Evolutionary conservation across 306 rosid genomes (phyloP).

Genomic region (Cicer arietinum): DNA sequence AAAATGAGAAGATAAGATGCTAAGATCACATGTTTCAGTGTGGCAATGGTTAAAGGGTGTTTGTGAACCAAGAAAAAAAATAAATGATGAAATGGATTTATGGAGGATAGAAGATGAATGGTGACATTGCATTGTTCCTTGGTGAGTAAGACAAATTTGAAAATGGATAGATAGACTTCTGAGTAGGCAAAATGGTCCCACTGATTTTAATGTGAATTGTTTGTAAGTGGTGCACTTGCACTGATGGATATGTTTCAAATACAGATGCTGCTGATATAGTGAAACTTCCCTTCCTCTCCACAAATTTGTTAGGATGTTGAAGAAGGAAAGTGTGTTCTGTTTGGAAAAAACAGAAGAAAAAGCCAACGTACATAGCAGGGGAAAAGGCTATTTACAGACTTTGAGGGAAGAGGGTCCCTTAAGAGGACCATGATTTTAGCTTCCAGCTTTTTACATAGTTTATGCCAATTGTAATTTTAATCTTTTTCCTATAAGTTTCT

Average conservation of each 20-base stretch:
- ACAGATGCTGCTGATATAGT: conserved; percentile 9
- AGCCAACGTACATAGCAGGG: conserved; percentile 42
- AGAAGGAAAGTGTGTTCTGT: conserved; percentile 5
- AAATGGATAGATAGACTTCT: conserved; percentile 30
- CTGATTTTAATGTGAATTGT: conserved; percentile 44
- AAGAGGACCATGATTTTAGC: too few relatives aligned
- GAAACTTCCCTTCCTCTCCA: conserved; percentile 24
- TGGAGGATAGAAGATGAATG: conserved; percentile 65
- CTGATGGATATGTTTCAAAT: conserved; percentile 23
- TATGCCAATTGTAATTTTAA: not conserved
- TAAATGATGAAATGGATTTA: conserved; percentile 43
- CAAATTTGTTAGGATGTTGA: not conserved
- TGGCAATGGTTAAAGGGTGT: conserved; percentile 30
- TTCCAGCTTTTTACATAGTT: not conserved
- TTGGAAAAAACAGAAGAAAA: not conserved
- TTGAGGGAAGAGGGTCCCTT: too few relatives aligned
- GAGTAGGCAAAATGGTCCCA: conserved; percentile 50
- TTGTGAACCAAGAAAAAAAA: conserved; percentile 57
- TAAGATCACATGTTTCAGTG: conserved; percentile 37
- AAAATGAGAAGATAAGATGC: conserved; percentile 44
- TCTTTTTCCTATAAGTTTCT: too few relatives aligned
- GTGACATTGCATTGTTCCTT: conserved; percentile 38
- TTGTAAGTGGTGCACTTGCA: conserved; percentile 11
- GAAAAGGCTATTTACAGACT: conserved; percentile 43
- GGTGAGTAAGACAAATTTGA: conserved; percentile 49